A percentile compares a stretch with the other conserved stretches of the same genome.
Evolutionary conservation across 371 early-diverging fungal species (phyloP).

Genomic region (Rhizopus delemar): DNA sequence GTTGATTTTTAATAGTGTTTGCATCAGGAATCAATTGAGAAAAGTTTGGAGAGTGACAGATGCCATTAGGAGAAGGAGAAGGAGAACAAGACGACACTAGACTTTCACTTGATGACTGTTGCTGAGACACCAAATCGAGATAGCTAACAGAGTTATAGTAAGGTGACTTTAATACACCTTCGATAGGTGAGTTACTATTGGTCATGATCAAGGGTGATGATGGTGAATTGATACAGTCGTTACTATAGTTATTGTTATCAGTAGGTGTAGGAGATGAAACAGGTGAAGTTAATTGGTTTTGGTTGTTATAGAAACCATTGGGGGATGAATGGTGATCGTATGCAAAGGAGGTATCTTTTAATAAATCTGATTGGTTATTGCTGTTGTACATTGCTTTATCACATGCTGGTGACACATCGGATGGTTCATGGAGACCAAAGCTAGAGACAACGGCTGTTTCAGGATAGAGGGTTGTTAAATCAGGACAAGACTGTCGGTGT

Average conservation of each 20-base stretch:
- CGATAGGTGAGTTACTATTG: background rate
- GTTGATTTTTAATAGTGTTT: background rate
- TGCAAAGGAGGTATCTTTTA: background rate
- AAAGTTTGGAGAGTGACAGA: background rate
- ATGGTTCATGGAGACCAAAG: conserved; percentile 1
- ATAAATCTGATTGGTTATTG: background rate
- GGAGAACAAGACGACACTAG: background rate
- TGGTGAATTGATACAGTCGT: conserved; percentile 12
- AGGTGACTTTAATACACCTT: background rate
- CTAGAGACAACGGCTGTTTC: conserved; percentile 14
- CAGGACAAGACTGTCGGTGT: conserved; percentile 29
- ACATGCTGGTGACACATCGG: background rate
- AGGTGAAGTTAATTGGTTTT: background rate
- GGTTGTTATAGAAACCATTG: background rate
- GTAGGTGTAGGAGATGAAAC: background rate
- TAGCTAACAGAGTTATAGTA: background rate
- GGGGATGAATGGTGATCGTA: background rate
- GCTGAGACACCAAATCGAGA: background rate
- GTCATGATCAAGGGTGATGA: conserved; percentile 13
- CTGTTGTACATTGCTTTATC: background rate
- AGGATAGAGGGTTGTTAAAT: conserved; percentile 14
- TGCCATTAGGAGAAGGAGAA: background rate
- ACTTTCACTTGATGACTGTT: background rate
- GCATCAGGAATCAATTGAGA: background rate
- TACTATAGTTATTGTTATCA: background rate